Conservation (phyloP, 352 stramenopile genomes). For the Phytophthora hybrid region DNA sequence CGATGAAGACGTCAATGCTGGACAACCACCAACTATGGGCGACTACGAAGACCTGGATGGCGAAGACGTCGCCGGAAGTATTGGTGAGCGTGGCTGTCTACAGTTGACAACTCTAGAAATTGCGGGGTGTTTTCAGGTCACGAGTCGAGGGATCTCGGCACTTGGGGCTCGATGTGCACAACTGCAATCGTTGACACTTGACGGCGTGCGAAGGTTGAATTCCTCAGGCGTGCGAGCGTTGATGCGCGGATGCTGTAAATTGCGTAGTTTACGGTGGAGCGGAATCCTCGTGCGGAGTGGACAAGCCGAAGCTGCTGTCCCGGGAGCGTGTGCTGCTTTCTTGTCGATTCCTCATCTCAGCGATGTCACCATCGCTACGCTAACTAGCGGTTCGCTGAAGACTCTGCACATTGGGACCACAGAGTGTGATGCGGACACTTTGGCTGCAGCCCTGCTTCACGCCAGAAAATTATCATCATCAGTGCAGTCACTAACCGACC, state of each 20-base stretch:
- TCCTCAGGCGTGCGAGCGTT: constrained; percentile 39
- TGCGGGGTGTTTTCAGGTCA: constrained; percentile 74
- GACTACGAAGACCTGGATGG: constrained; percentile 9
- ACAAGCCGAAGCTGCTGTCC: constrained; percentile 20
- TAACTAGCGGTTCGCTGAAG: constrained; percentile 39
- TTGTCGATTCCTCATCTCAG: constrained; percentile 73
- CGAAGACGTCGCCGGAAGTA: constrained; percentile 18
- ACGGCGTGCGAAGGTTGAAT: constrained; percentile 66
- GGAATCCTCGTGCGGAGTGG: constrained; percentile 68
- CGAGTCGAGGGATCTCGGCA: constrained; percentile 47
- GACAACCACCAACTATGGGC: constrained; percentile 1
- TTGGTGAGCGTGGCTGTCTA: constrained; percentile 44
- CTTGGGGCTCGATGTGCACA: constrained; percentile 48
- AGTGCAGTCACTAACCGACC: constrained; percentile 43
- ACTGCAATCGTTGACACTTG: constrained; percentile 59
- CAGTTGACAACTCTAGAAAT: constrained; percentile 63
- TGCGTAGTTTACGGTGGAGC: constrained; percentile 57
- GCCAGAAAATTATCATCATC: constrained; percentile 21
- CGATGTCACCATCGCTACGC: constrained; percentile 32
- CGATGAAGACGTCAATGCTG: constrained; percentile 4
- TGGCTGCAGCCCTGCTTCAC: constrained; percentile 38
- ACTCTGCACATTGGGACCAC: constrained; percentile 66
- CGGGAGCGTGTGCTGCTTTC: constrained; percentile 48
- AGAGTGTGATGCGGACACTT: constrained; percentile 58
- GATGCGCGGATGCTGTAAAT: constrained; percentile 41